Conservation (phyloP, 345 rosid species). For the Theobroma cacao region DNA sequence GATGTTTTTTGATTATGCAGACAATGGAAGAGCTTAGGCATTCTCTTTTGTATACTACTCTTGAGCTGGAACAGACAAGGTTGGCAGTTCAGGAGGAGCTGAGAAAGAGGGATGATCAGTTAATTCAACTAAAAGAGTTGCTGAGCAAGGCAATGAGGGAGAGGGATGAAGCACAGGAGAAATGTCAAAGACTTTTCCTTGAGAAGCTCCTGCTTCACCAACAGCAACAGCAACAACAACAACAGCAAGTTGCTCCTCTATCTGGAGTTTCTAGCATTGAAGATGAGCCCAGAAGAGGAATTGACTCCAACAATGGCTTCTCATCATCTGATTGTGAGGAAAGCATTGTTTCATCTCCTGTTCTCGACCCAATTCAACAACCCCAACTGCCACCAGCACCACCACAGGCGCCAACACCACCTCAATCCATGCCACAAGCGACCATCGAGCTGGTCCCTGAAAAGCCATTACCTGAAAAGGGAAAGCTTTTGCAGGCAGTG, state of each 20-base stretch:
- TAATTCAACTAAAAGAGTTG: constrained; percentile 51
- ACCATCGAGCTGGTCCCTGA: constrained; percentile 42
- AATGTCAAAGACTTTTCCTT: constrained; percentile 51
- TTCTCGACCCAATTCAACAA: constrained; percentile 38
- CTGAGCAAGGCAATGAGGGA: constrained; percentile 55
- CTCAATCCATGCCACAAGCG: constrained; percentile 26
- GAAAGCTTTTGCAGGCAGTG: constrained; percentile 93
- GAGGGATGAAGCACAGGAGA: constrained; percentile 68
- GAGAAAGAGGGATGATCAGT: constrained; percentile 62
- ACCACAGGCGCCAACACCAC: neutral
- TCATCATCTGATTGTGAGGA: constrained; percentile 90
- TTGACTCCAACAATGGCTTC: constrained; percentile 70
- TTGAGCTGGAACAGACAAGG: constrained; percentile 86
- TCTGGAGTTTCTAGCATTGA: constrained; percentile 92
- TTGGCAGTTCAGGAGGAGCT: constrained; percentile 69
- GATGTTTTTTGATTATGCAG: constrained; percentile 37
- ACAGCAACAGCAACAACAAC: constrained; percentile 36
- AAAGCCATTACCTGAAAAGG: constrained; percentile 91
- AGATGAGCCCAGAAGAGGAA: constrained; percentile 69
- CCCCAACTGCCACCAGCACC: constrained; percentile 10
- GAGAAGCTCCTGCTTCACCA: constrained; percentile 52
- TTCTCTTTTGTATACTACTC: constrained; percentile 55
- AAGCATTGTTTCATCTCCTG: constrained; percentile 81
- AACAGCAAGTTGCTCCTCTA: constrained; percentile 43
- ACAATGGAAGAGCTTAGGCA: constrained; percentile 67